Base-by-base conservation (phyloP, 805 yeast genomes). In the Candida endomychidarum region DNA sequence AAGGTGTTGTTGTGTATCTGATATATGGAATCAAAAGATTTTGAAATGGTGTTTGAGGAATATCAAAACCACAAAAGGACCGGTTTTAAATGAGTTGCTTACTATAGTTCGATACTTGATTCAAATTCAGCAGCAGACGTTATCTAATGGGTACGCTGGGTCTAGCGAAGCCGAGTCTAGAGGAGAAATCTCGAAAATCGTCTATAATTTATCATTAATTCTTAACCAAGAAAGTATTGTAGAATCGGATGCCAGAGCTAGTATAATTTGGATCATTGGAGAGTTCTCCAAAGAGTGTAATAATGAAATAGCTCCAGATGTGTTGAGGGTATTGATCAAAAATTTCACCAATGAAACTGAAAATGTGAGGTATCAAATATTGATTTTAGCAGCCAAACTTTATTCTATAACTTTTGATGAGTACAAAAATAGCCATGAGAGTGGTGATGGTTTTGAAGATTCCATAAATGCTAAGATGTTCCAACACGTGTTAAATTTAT, bases 181-280 rank as follows among this genome's bases (percentile, higher is more conserved):
- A 5, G 56, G 62, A 21, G 70, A 65, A 15, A 77, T 86, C 43
- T 59, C 78, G 22, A 70, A 72, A 22, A 75, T 83, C 1, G 73
- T 84, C 10, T 69, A 78, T 21, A 72, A 74, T 38, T 63, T 87
- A 12, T 57, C 69, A 8, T 41, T 47, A 15, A 52, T 59, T 2
- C 53, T 70, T 28, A 47, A 46, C 9, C 60, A 60, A 22, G 52
- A 52, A 7, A 29, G 11, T 7, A n/a, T 50, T 12, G 39, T 62
- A n/a, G 64, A 58, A 12, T 49, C 56, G 15, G 65, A 60, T 12
- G 95, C 98, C 0, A 78, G 81, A 48, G 88, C 95, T 1, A 84
- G 91, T 34, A 81, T 90, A 8, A 72, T 91, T 5, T 93, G 98
- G 98, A 70, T 91, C 8, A 75, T 91, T 38, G 96, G 98, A 4